These are phyloP conservation scores for Amaranthus tricolor DNA, from an alignment of 179 eudicot species.

Conservation along the genomic window DNA sequence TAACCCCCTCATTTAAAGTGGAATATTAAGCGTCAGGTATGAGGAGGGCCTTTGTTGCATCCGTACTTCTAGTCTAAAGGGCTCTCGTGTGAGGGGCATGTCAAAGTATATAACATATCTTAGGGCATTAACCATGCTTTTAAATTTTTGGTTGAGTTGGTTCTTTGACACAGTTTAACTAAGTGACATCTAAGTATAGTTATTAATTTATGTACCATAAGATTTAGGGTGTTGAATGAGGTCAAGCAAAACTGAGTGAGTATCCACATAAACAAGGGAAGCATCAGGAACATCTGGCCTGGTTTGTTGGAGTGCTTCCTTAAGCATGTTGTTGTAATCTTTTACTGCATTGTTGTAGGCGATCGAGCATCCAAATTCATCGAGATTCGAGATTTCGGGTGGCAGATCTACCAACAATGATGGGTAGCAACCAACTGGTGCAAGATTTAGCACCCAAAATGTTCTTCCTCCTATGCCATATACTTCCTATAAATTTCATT, in stretches of 20 bases:
- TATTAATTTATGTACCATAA: conserved; percentile 58
- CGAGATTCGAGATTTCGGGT: conserved; percentile 54
- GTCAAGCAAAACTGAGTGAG: conserved; percentile 62
- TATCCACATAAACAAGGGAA: conserved; percentile 56
- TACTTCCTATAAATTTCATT: conserved; percentile 41
- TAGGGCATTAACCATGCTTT: too few relatives aligned
- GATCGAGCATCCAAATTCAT: conserved; percentile 64
- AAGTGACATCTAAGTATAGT: too few relatives aligned
- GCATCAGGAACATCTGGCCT: conserved; percentile 47
- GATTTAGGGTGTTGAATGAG: conserved; percentile 71
- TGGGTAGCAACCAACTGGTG: conserved; percentile 89
- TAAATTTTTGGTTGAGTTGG: too few relatives aligned
- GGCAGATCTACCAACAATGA: conserved; percentile 64
- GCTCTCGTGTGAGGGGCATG: too few relatives aligned
- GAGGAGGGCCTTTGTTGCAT: too few relatives aligned
- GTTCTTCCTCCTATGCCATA: conserved; percentile 63
- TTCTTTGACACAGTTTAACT: too few relatives aligned
- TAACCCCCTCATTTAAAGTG: too few relatives aligned
- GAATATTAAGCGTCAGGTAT: too few relatives aligned
- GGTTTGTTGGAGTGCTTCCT: conserved; percentile 41
- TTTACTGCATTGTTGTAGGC: conserved; percentile 73
- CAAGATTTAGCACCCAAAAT: conserved; percentile 77
- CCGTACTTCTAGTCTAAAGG: too few relatives aligned
- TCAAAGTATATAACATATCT: too few relatives aligned
- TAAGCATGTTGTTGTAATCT: conserved; percentile 68